Evolutionary conservation across 495 filamentous ascomycete species (phyloP), one percentile per base, ranked within the genome.

Genomic region (Evernia prunastri): DNA sequence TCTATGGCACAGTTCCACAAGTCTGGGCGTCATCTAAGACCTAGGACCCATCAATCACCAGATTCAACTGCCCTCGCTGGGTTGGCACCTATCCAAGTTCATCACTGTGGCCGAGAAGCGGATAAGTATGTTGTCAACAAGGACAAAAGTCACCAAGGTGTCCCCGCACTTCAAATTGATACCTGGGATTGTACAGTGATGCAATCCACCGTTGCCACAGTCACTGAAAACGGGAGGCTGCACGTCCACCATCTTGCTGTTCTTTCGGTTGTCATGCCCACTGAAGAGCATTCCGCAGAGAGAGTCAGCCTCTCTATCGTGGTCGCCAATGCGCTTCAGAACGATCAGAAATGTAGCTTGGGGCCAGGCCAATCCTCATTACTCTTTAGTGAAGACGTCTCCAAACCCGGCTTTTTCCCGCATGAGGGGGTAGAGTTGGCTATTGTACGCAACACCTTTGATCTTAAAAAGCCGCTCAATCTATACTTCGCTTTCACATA

Each of bases 401-500:
- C 42, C 4, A 49, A 36, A 54, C 29, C 53, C 40, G 59, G 37
- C 33, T 33, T 11, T 40, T 27, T 37, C 40, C 49, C 36, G 29
- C n/a, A 13, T 27, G 33, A 61, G 18, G 58, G 58, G 15, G 63
- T 23, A 42, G 63, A 65, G 15, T 54, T 65, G 35, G 8, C 53
- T n/a, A 54, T 68, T n/a, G 59, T 54, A 12, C 63, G 66, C 25
- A 54, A 68, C 33, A 57, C 27, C n/a, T 47, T 31, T 23, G 63
- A 66, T 31, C 37, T 60, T 36, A 31, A 57, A 31, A 29, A 51
- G 20, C 58, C 63, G 17, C 20, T 66, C 47, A 42, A 57, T 25
- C 42, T 66, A 11, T 66, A 61, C 45, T 39, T 66, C n/a, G 7
- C 58, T 29, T 45, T 47, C 31, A 37, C 51, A 20, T 56, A 61